These are phyloP conservation scores for Solanum aculeatissimum DNA, from an alignment of 305 asterid species.

Conservation along the genomic window DNA sequence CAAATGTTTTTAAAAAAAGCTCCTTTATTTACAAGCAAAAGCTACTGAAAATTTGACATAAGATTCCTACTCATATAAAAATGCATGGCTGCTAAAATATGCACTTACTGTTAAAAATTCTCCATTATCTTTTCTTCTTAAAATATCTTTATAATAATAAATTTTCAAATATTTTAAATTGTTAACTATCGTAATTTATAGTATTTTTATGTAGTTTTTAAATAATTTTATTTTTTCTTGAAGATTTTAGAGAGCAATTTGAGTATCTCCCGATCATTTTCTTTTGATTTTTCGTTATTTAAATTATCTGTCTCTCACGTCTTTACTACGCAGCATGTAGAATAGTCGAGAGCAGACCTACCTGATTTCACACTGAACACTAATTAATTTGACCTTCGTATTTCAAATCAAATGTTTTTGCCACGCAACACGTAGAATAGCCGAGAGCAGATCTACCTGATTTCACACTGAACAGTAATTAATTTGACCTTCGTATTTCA, in stretches of 20 bases:
- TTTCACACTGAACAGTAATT: not conserved
- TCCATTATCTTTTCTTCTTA: not conserved
- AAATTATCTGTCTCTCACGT: no score
- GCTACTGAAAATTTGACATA: not conserved
- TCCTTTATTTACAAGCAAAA: not conserved
- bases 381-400: not conserved
- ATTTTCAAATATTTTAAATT: not conserved
- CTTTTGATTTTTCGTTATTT: no score
- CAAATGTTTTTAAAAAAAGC: not conserved
- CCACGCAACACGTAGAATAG: no score
- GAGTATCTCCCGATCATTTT: no score
- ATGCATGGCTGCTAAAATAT: constrained; percentile 13
- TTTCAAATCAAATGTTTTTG: no score
- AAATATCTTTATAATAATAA: no score
- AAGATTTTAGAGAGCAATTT: no score
- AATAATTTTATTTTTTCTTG: not conserved
- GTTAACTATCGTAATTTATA: accelerated
- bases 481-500: accelerated
- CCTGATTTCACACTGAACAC: accelerated
- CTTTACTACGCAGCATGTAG: no score
- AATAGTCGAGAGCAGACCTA: no score
- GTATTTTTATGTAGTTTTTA: not conserved
- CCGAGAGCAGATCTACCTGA: not conserved
- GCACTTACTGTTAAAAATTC: not conserved
- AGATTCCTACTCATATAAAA: not conserved